Evolutionary conservation across 768 basidiomycete species (phyloP).

Genomic region (Kwoniella bestiolae): DNA sequence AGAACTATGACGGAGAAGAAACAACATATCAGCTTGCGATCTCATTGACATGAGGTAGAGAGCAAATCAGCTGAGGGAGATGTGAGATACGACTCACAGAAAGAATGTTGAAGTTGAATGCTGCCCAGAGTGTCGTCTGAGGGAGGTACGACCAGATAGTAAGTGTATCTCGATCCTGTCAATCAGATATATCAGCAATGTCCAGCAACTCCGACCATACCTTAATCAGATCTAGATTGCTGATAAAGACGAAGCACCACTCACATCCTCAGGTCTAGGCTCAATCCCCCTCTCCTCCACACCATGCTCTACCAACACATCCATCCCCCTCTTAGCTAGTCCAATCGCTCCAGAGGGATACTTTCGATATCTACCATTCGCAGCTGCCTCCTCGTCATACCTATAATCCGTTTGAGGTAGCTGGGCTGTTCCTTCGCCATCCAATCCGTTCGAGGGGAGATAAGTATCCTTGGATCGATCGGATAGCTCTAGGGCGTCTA

Average conservation of each 20-base stretch:
- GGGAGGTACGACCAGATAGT: slow-evolving; percentile 48
- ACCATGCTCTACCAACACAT: slow-evolving; percentile 45
- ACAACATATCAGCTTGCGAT: not conserved
- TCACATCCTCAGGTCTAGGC: slow-evolving; percentile 49
- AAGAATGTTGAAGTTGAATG: slow-evolving; percentile 53
- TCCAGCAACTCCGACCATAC: too few species aligned
- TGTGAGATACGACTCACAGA: slow-evolving; percentile 30
- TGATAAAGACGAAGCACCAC: slow-evolving; percentile 5
- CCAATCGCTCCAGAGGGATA: slow-evolving; percentile 24
- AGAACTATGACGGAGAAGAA: slow-evolving; percentile 30
- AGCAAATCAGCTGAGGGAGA: not conserved
- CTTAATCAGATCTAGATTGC: too few species aligned
- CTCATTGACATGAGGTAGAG: too few species aligned
- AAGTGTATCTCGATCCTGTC: slow-evolving; percentile 46
- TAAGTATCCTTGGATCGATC: slow-evolving; percentile 16
- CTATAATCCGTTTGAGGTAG: slow-evolving; percentile 16
- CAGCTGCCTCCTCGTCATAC: slow-evolving; percentile 19
- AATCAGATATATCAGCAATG: too few species aligned
- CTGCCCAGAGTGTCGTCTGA: slow-evolving; percentile 52
- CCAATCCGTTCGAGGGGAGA: not conserved
- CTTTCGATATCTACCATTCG: slow-evolving; percentile 12
- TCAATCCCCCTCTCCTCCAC: slow-evolving; percentile 52
- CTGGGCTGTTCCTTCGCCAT: not conserved
- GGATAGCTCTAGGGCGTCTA: slow-evolving; percentile 5
- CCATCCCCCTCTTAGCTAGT: slow-evolving; percentile 27